Percentiles rank a stretch among this genome's conserved stretches.
Conservation (phyloP, 805 yeast species). For the Candida maris region DNA sequence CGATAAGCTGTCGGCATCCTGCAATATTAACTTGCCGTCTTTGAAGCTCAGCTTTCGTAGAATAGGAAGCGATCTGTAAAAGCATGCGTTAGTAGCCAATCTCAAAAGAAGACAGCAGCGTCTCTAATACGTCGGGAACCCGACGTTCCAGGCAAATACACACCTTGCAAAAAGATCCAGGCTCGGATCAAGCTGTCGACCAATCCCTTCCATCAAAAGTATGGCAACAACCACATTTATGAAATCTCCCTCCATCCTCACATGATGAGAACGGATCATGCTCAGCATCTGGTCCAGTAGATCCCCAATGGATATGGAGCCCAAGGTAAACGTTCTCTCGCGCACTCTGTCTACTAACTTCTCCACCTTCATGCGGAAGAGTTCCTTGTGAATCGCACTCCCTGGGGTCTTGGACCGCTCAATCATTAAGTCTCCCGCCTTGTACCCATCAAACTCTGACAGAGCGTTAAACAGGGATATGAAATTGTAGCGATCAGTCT, state of each 20-base stretch:
- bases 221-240: conserved; percentile 94
- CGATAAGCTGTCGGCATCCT: conserved; percentile 58
- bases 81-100: conserved; percentile 21
- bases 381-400: conserved; percentile 77
- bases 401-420: conserved; percentile 94
- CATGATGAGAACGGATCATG: conserved; percentile 94
- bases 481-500: conserved; percentile 74
- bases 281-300: conserved; percentile 78
- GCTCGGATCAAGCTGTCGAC: conserved; percentile 89
- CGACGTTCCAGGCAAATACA: conserved; percentile 51
- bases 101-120: too few species aligned
- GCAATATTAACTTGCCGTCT: conserved; percentile 58
- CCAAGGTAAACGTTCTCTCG: conserved; percentile 85
- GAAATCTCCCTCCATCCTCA: conserved; percentile 96
- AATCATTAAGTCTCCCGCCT: conserved; percentile 93
- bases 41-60: conserved; percentile 74
- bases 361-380: conserved; percentile 86
- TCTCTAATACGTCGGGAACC: conserved; percentile 31
- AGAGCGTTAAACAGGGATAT: conserved; percentile 85
- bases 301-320: conserved; percentile 89
- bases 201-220: conserved; percentile 87
- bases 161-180: conserved; percentile 94
- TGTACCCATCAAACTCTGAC: conserved; percentile 88
- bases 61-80: conserved; percentile 70
- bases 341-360: conserved; percentile 76